Evolutionary conservation across 345 rosid species (phyloP).

Genomic region (Corchorus capsularis): DNA sequence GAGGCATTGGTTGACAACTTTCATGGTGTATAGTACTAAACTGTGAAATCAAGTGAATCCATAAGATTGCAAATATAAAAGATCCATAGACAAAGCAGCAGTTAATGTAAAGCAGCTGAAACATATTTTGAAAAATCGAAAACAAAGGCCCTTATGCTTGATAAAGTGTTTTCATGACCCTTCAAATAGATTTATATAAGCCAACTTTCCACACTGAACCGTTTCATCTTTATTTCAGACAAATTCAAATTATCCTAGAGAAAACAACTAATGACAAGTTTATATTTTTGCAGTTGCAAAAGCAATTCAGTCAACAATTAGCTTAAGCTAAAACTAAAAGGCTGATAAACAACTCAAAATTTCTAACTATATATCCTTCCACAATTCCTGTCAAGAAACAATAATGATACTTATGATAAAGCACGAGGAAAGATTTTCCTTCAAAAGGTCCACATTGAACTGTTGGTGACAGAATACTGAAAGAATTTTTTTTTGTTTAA

Average conservation of each 20-base stretch:
- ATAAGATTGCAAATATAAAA: neutral
- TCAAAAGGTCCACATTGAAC: neutral
- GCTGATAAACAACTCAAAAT: neutral
- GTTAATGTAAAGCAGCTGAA: neutral
- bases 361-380: neutral
- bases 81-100: neutral
- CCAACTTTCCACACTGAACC: neutral
- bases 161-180: neutral
- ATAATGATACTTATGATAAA: neutral
- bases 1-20: neutral
- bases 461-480: neutral
- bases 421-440: neutral
- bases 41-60: neutral
- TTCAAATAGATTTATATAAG: neutral
- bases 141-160: neutral
- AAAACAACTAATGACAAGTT: neutral
- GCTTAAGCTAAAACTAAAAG: too few relatives aligned
- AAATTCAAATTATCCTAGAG: neutral
- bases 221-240: neutral
- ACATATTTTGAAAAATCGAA: neutral
- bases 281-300: too few relatives aligned
- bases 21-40: neutral
- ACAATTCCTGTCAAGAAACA: neutral
- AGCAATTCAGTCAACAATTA: neutral
- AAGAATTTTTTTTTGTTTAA: conserved; percentile 10